Conservation (phyloP, 345 rosid species). For the Bruguiera sexangula region DNA sequence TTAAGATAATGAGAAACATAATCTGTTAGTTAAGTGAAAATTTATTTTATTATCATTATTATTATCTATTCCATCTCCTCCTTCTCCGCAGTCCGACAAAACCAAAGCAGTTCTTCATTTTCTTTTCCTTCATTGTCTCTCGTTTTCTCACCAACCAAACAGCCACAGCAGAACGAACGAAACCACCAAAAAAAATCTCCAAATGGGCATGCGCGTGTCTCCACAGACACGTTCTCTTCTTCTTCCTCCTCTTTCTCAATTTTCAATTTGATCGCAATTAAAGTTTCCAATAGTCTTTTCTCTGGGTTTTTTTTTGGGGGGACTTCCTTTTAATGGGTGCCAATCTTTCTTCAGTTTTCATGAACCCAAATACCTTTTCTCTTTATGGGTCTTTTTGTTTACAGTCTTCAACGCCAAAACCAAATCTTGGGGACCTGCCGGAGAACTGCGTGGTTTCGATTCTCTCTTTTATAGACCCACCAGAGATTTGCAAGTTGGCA, state of each 20-base stretch:
- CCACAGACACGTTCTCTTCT: not conserved
- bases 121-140: not conserved
- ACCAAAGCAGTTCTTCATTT: not conserved
- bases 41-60: no score
- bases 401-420: slow-evolving; percentile 19
- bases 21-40: no score
- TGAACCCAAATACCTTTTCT: slow-evolving; percentile 19
- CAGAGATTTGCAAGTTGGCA: slow-evolving; percentile 74
- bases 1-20: no score
- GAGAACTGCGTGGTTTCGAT: slow-evolving; percentile 76
- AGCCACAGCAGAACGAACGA: slow-evolving; percentile 1
- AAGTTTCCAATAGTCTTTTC: not conserved
- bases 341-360: slow-evolving; percentile 40
- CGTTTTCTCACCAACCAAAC: slow-evolving; percentile 8
- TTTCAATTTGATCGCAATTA: not conserved
- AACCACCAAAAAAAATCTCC: not conserved
- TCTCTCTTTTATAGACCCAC: slow-evolving; percentile 64
- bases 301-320: not conserved
- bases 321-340: slow-evolving; percentile 52
- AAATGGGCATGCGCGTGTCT: slow-evolving; percentile 14
- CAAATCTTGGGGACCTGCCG: slow-evolving; percentile 73
- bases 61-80: no score
- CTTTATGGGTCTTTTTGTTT: slow-evolving; percentile 8
- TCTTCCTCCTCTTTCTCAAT: not conserved
- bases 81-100: not conserved